A percentile compares a stretch with the other conserved stretches of the same genome.
phyloP scores from a whole-genome alignment of 768 basidiomycete species.

The Boletus vermiculosoides region DNA sequence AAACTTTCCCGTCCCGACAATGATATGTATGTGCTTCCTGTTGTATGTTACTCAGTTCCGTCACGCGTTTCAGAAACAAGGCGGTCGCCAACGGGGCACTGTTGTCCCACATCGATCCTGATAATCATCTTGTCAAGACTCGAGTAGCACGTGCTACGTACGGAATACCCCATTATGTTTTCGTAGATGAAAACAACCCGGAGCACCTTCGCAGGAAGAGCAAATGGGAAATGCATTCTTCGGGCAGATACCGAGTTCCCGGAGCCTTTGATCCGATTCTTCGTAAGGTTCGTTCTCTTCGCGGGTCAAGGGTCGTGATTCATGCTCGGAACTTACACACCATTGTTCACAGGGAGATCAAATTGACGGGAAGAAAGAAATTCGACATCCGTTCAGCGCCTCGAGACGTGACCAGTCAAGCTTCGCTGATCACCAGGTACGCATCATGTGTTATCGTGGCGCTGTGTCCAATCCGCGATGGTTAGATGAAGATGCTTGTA shows the following conservation, averaged over 20 bases:
- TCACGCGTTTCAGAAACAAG: slow-evolving; percentile 3
- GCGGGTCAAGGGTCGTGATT: background rate
- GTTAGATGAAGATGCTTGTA: background rate
- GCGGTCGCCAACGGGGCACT: slow-evolving; percentile 11
- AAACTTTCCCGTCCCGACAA: slow-evolving; percentile 5
- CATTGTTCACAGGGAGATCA: background rate
- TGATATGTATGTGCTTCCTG: slow-evolving; percentile 3
- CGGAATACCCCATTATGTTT: background rate
- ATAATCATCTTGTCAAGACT: background rate
- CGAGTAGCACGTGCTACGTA: background rate
- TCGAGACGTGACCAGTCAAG: background rate
- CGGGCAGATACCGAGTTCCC: background rate
- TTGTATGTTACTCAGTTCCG: background rate
- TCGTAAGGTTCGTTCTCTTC: background rate
- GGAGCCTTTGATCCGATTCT: background rate
- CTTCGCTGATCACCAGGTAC: background rate
- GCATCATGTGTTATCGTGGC: background rate
- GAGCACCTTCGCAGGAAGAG: background rate
- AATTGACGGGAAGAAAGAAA: background rate
- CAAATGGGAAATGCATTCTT: background rate
- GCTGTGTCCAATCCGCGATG: background rate
- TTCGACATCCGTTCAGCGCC: background rate
- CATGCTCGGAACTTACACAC: background rate
- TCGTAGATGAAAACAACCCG: background rate
- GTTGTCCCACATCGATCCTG: slow-evolving; percentile 1